Conservation (phyloP, 305 asterid genomes). For the Salvia sclarea region DNA sequence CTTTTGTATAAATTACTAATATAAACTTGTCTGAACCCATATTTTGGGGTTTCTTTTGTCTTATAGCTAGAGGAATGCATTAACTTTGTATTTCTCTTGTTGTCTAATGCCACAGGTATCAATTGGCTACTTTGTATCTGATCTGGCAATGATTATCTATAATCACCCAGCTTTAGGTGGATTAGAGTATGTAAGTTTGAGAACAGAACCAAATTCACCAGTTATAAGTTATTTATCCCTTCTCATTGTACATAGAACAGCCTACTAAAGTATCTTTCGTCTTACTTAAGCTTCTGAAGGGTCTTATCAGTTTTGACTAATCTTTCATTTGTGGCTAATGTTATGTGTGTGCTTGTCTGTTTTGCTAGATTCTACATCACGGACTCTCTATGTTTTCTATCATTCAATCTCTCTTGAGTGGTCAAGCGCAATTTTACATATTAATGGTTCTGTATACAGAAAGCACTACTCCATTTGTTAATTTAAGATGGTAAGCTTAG, state of each 20-base stretch:
- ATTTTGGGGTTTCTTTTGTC: conserved; percentile 15
- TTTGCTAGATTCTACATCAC: conserved; percentile 77
- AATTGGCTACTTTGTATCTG: conserved; percentile 80
- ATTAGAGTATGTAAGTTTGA: conserved; percentile 74
- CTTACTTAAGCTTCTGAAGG: not conserved
- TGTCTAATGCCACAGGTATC: conserved; percentile 59
- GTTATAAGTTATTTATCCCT: not conserved
- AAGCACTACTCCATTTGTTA: conserved; percentile 87
- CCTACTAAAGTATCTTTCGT: not conserved
- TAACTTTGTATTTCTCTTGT: conserved; percentile 12
- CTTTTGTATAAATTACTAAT: not conserved
- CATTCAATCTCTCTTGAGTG: conserved; percentile 69
- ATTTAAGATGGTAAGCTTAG: conserved; percentile 78
- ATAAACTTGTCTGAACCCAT: not conserved
- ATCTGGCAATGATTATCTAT: conserved; percentile 71
- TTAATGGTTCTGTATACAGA: conserved; percentile 89
- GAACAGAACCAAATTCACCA: conserved; percentile 20
- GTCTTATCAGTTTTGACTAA: conserved; percentile 7
- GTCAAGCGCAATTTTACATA: conserved; percentile 77
- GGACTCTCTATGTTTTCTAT: conserved; percentile 82
- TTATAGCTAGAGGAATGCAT: not conserved
- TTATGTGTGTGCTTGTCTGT: conserved; percentile 24
- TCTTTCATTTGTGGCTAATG: not conserved
- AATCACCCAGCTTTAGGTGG: conserved; percentile 86
- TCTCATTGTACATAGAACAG: not conserved